Evolutionary conservation across 2,329 filamentous ascomycete species (phyloP).

Genomic region (Dactylellina parvicollis): DNA sequence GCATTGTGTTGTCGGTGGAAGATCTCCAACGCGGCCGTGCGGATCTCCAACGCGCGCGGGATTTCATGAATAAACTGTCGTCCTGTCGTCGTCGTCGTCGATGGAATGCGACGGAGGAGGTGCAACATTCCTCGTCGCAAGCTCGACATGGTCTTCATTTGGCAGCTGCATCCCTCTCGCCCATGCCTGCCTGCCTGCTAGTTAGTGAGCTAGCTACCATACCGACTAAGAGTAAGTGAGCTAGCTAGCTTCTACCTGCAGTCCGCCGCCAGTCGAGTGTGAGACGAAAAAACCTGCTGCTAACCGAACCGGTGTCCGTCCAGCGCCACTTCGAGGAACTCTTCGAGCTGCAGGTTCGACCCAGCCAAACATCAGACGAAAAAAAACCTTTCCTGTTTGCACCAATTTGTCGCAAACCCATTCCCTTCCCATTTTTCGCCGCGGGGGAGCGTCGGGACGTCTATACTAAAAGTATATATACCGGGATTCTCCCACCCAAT

Average conservation of each 20-base stretch:
- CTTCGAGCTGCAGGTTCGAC: neutral
- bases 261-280: too few species aligned
- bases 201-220: neutral
- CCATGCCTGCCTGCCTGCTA: neutral
- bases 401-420: slow-evolving; percentile 16
- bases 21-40: too few species aligned
- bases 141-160: slow-evolving; percentile 33
- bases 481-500: too few species aligned
- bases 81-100: too few species aligned
- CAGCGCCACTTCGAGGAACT: neutral
- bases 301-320: too few species aligned
- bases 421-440: neutral
- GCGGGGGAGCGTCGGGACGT: neutral
- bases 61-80: too few species aligned
- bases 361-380: slow-evolving; percentile 43
- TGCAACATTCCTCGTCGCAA: too few species aligned
- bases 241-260: too few species aligned
- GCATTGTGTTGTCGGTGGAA: slow-evolving; percentile 14
- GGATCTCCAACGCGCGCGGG: too few species aligned
- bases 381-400: neutral
- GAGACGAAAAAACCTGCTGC: slow-evolving; percentile 7
- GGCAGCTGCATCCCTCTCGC: slow-evolving; percentile 46
- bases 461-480: neutral
- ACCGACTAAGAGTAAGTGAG: too few species aligned
- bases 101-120: neutral